phyloP scores from a whole-genome alignment of 148 eudicot genomes.

The Rhododendron griersonianum region DNA sequence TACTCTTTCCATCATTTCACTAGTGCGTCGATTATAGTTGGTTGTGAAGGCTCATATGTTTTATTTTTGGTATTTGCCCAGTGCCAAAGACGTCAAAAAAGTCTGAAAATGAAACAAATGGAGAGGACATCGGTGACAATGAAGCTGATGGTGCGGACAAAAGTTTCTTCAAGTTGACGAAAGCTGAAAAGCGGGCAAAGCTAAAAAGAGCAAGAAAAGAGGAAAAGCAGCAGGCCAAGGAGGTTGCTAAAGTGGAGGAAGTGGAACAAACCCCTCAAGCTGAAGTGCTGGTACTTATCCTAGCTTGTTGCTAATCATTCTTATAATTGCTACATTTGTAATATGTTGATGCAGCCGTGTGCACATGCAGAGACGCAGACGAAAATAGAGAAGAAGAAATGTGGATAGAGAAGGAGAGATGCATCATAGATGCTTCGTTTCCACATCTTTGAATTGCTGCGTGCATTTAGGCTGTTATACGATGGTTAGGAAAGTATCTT shows the following conservation, averaged over 20 bases:
- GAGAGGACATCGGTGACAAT: conserved; percentile 33
- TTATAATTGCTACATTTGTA: neutral
- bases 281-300: conserved; percentile 53
- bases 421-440: neutral
- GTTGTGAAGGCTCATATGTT: neutral
- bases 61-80: conserved; percentile 18
- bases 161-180: conserved; percentile 47
- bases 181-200: conserved; percentile 81
- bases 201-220: conserved; percentile 74
- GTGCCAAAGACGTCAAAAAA: conserved; percentile 35
- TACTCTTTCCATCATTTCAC: neutral
- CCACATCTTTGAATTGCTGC: neutral
- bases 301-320: neutral
- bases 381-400: neutral
- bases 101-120: conserved; percentile 22
- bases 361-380: neutral
- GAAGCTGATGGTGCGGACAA: conserved; percentile 21
- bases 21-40: neutral
- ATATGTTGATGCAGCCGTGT: neutral
- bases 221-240: conserved; percentile 76
- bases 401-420: neutral
- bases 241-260: conserved; percentile 37
- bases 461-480: neutral
- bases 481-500: neutral
- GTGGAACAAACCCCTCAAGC: conserved; percentile 55